Conservation (phyloP, 352 stramenopile genomes). For the Globisporangium polare region DNA sequence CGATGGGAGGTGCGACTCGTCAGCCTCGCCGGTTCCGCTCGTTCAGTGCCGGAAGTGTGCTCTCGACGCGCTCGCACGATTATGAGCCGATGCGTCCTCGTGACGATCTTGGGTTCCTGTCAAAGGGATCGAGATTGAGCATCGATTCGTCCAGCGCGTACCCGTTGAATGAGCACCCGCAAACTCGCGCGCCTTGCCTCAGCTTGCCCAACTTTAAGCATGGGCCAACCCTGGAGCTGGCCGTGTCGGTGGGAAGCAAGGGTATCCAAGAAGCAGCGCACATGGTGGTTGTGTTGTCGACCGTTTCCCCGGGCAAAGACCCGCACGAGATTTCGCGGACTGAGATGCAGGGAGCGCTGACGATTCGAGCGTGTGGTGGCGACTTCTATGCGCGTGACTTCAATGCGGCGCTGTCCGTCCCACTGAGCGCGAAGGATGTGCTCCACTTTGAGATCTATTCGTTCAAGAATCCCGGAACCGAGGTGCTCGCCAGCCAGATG, state of each 20-base stretch:
- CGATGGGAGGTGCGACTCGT: not conserved
- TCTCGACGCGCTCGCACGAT: slow-evolving; percentile 35
- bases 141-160: slow-evolving; percentile 7
- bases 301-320: slow-evolving; percentile 40
- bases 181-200: slow-evolving; percentile 50
- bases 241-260: slow-evolving; percentile 73
- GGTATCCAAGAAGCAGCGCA: slow-evolving; percentile 58
- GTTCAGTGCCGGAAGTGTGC: slow-evolving; percentile 62
- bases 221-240: slow-evolving; percentile 60
- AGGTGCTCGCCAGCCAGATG: slow-evolving; percentile 53
- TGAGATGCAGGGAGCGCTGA: slow-evolving; percentile 69
- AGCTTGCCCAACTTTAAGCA: slow-evolving; percentile 67
- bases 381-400: slow-evolving; percentile 82
- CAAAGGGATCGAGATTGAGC: slow-evolving; percentile 28
- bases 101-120: slow-evolving; percentile 40
- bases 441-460: slow-evolving; percentile 81
- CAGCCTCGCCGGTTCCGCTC: slow-evolving; percentile 38
- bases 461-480: slow-evolving; percentile 50
- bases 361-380: slow-evolving; percentile 59
- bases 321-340: slow-evolving; percentile 67
- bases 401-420: slow-evolving; percentile 63
- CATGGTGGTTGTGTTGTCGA: slow-evolving; percentile 72
- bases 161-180: slow-evolving; percentile 20
- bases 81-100: slow-evolving; percentile 26
- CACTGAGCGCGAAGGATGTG: slow-evolving; percentile 53